A percentile compares a stretch with the other conserved stretches of the same genome.
Evolutionary conservation across 1,139 yeast genomes (phyloP).

Genomic region (Kodamaea sp.): DNA sequence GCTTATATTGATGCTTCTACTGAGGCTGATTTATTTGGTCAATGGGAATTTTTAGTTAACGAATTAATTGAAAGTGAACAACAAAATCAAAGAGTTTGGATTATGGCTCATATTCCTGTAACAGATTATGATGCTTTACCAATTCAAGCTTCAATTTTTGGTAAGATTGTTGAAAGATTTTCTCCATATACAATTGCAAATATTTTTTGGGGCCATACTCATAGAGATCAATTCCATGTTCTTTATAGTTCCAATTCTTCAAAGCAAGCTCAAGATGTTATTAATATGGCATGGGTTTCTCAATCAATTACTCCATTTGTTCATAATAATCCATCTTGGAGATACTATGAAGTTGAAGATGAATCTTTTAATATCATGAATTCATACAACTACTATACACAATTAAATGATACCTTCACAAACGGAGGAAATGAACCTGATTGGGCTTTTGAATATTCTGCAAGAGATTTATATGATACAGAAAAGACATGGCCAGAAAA

Average conservation of each 20-base stretch:
- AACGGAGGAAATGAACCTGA: constrained; percentile 48
- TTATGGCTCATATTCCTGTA: constrained; percentile 65
- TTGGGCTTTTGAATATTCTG: constrained; percentile 54
- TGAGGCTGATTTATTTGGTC: constrained; percentile 62
- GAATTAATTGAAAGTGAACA: constrained; percentile 59
- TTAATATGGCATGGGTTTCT: constrained; percentile 61
- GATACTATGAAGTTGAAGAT: constrained; percentile 66
- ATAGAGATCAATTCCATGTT: constrained; percentile 62
- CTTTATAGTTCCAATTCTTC: constrained; percentile 43
- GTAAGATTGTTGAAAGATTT: constrained; percentile 60
- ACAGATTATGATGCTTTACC: constrained; percentile 56
- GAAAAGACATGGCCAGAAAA: constrained; percentile 45
- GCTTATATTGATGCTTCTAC: constrained; percentile 51
- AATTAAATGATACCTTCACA: constrained; percentile 49
- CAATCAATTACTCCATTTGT: constrained; percentile 64
- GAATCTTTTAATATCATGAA: constrained; percentile 60
- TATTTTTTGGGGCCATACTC: constrained; percentile 71
- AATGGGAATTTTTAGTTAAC: constrained; percentile 55
- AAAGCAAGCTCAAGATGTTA: constrained; percentile 39
- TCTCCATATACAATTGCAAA: constrained; percentile 68
- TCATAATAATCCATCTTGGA: constrained; percentile 62
- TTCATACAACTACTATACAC: constrained; percentile 53
- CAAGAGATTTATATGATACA: constrained; percentile 49
- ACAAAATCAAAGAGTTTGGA: constrained; percentile 63
- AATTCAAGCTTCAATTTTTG: constrained; percentile 54